Base-by-base conservation (phyloP, 202 grass and related monocot species). In the Miscanthus sacchariflorus region DNA sequence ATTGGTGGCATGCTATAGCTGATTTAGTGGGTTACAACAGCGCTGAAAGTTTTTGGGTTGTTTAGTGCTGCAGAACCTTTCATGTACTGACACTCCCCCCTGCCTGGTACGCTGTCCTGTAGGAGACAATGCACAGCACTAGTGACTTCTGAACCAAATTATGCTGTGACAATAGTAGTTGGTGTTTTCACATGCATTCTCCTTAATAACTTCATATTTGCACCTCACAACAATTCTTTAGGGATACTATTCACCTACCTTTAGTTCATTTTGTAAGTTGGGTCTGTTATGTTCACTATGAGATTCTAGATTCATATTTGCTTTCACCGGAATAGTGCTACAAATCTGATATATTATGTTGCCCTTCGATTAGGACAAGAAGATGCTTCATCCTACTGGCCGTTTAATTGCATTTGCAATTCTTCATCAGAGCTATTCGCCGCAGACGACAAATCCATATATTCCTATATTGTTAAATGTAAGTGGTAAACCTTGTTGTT, bases 321-420 rank as follows among this genome's bases (percentile, higher is more conserved):
- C 45, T 79, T 48, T 83, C 35, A 45, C 23, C 12, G 24, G 61
- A 63, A 56, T 19, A 42, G 48, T 72, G 45, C 28, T 85, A 43
- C 40, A 68, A 78, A 10, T 74, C 54, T 93, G 25, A 71, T 78
- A 71, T 78, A 43, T 33, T 83, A 14, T 81, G 63, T 86, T 86
- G n/a, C 19, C 10, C 77, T 73, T 90, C 84, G 6, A 72, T 23
- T 79, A 99, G 97, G 97, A 99, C 85, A 99, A 96, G 87, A 89
- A 88, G 43, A 83, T 99, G 89, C 91, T 99, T 76, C 90, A 96
- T 90, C 84, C 88, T 52, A 93, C 89, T 12, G 94, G 95, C 52
- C 97, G 97, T 23, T 88, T 99, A 84, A 93, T 99, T 86, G 94
- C 96, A 85, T 96, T 96, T 91, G 89, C 81, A 78, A 99, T 99